Evolutionary conservation across 2,329 filamentous ascomycete species (phyloP), one percentile per base, ranked within the genome.

Genomic region (Myriosclerotinia duriaeana): DNA sequence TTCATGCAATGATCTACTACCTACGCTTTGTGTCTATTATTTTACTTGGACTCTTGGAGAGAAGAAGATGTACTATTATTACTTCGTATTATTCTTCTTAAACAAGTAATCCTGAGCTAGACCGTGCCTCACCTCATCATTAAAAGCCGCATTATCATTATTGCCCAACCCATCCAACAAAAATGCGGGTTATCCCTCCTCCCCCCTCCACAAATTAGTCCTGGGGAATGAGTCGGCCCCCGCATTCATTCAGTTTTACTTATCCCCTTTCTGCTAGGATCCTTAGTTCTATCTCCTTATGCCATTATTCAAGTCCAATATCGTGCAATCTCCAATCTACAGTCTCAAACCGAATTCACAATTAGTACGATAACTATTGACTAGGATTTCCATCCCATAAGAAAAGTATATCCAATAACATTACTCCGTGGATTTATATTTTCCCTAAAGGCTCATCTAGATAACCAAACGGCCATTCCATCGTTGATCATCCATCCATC

Each of bases 221-320:
- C 61, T 64, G 52, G 61, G 61, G 52, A 56, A 64, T 64, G 52
- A 64, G 6, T 5, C 46, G 38, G 61, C 44, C 61, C 61, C 61
- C 61, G 61, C 61, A 64, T 26, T 64, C 61, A 46, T 56, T 20
- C 36, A 55, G 50, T 55, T 48, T 46, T 48, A 6, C 44, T 36
- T 60, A 36, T 22, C 34, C n/a, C n/a, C 20, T 58, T 44, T 40
- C 40, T 42, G 8, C 44, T 36, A 60, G 56, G 30, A 60, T 50
- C 22, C 42, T 26, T 26, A 26, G 26, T 26, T 26, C 26, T 26
- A 26, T 26, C 26, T n/a, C n/a, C n/a, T n/a, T 26, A 26, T 26
- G 26, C 26, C 26, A 42, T 38, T 8, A 64, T 64, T 42, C 50
- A 50, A 64, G 26, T 22, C 22, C 22, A 64, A 36, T 55, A 54